Evolutionary conservation across 2,329 filamentous ascomycete species (phyloP).

Genomic region (Aspergillus sp.): DNA sequence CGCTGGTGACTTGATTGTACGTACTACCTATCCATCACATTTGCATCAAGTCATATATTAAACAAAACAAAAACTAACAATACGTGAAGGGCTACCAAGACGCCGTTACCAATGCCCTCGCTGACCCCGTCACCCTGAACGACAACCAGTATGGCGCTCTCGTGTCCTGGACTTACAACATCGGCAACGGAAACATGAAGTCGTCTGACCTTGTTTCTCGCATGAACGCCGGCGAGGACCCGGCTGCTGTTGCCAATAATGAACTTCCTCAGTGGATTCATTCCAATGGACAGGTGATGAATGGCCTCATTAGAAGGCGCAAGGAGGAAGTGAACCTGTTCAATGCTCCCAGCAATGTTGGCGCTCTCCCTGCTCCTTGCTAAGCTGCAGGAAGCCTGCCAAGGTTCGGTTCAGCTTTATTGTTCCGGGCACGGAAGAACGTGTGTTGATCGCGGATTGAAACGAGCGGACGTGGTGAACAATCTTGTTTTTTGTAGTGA

Average conservation of each 20-base stretch:
- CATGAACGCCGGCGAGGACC: slow-evolving; percentile 46
- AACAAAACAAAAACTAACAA: slow-evolving; percentile 26
- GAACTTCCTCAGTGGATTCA: neutral
- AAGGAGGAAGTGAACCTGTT: slow-evolving; percentile 48
- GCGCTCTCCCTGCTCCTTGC: slow-evolving; percentile 10
- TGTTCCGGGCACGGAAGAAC: neutral
- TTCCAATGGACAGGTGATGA: neutral
- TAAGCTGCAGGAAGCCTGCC: neutral
- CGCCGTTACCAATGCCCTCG: slow-evolving; percentile 42
- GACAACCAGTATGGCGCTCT: slow-evolving; percentile 55
- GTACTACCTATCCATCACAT: neutral
- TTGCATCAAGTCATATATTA: neutral
- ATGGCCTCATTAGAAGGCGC: neutral
- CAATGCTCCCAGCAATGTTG: slow-evolving; percentile 16
- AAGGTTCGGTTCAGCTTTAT: neutral
- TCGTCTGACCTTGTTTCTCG: slow-evolving; percentile 44
- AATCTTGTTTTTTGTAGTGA: neutral
- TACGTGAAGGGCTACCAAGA: slow-evolving; percentile 30
- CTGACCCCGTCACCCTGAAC: slow-evolving; percentile 42
- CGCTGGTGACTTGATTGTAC: slow-evolving; percentile 39
- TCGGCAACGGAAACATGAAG: slow-evolving; percentile 46
- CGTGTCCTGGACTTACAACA: slow-evolving; percentile 54
- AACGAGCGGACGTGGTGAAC: neutral
- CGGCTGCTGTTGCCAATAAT: slow-evolving; percentile 44
- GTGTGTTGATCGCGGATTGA: neutral